Evolutionary conservation across 169 alveolate genomes (phyloP).

Genomic region (Plasmodium fragile): DNA sequence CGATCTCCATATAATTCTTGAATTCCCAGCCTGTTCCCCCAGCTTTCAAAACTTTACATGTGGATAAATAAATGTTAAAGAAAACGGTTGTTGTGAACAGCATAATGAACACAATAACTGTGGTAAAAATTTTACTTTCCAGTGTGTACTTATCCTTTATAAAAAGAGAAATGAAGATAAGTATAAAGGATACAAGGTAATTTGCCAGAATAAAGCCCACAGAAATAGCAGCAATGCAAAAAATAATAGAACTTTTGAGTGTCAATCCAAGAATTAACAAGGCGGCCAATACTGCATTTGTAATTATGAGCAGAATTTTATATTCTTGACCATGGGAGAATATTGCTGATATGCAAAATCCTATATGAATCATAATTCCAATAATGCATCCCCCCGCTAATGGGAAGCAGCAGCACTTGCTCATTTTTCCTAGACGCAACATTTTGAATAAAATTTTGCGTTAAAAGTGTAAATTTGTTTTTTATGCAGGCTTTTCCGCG

Average conservation of each 20-base stretch:
- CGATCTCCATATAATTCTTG: slow-evolving; percentile 37
- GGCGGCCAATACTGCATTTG: slow-evolving; percentile 4
- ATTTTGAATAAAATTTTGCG: slow-evolving; percentile 1
- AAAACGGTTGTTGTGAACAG: neutral
- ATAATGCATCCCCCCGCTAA: slow-evolving; percentile 47
- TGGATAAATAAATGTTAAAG: slow-evolving; percentile 36
- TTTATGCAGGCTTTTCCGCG: neutral
- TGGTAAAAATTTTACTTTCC: slow-evolving; percentile 3
- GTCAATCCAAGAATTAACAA: slow-evolving; percentile 21
- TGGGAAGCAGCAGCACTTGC: slow-evolving; percentile 44
- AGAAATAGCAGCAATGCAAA: slow-evolving; percentile 32
- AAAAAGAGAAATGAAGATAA: slow-evolving; percentile 4
- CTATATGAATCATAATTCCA: slow-evolving; percentile 8
- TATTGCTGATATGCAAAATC: slow-evolving; percentile 6
- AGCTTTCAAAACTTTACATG: slow-evolving; percentile 13
- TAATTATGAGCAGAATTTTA: neutral
- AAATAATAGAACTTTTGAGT: slow-evolving; percentile 43
- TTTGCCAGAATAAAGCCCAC: neutral
- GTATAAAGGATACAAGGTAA: neutral
- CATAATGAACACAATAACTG: neutral
- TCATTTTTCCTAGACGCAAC: neutral
- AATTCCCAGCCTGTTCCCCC: slow-evolving; percentile 74
- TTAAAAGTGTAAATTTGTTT: slow-evolving; percentile 4
- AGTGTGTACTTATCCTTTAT: neutral
- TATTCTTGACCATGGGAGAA: slow-evolving; percentile 6